Percentiles rank a stretch among this genome's conserved stretches.
phyloP scores from a whole-genome alignment of 192 early-diverging fungal genomes.

The Entophlyctis helioformis region DNA sequence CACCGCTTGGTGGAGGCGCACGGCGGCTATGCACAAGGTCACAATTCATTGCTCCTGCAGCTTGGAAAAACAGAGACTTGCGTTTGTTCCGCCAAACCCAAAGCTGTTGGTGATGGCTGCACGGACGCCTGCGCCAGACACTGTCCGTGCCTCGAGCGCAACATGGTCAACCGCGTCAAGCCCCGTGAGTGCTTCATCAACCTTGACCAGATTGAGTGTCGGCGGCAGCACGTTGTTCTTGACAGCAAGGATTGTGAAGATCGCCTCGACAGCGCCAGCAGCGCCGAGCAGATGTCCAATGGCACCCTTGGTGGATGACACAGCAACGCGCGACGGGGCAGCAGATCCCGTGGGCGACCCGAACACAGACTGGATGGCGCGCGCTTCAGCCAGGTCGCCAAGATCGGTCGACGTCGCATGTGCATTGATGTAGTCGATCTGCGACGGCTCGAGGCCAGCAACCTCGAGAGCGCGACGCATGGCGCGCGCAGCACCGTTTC shows the following conservation, averaged over 20 bases:
- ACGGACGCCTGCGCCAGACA: constrained; percentile 30
- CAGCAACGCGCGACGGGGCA: constrained; percentile 26
- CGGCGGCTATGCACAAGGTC: too few relatives aligned
- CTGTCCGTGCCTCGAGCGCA: constrained; percentile 48
- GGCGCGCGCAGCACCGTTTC: constrained; percentile 72
- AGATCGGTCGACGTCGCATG: constrained; percentile 84
- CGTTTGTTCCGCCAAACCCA: constrained; percentile 72
- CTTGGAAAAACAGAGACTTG: too few relatives aligned
- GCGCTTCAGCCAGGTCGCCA: constrained; percentile 76
- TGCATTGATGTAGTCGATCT: constrained; percentile 84
- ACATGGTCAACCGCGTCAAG: constrained; percentile 89
- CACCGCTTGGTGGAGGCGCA: too few relatives aligned
- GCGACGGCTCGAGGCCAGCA: constrained; percentile 41
- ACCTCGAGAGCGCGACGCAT: constrained; percentile 68
- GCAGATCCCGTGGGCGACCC: constrained; percentile 5
- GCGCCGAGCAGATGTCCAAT: constrained; percentile 92
- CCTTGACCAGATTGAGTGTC: constrained; percentile 64
- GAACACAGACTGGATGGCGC: constrained; percentile 75
- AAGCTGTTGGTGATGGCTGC: constrained; percentile 79
- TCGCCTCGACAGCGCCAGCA: constrained; percentile 86
- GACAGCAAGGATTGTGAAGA: constrained; percentile 74
- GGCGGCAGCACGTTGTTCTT: constrained; percentile 63
- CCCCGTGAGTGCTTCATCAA: constrained; percentile 47
- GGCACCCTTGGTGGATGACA: constrained; percentile 86
- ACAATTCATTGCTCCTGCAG: too few relatives aligned